These are phyloP conservation scores for Elsinoe perseae DNA, from an alignment of 2,329 filamentous ascomycete genomes.

Conservation along the genomic window DNA sequence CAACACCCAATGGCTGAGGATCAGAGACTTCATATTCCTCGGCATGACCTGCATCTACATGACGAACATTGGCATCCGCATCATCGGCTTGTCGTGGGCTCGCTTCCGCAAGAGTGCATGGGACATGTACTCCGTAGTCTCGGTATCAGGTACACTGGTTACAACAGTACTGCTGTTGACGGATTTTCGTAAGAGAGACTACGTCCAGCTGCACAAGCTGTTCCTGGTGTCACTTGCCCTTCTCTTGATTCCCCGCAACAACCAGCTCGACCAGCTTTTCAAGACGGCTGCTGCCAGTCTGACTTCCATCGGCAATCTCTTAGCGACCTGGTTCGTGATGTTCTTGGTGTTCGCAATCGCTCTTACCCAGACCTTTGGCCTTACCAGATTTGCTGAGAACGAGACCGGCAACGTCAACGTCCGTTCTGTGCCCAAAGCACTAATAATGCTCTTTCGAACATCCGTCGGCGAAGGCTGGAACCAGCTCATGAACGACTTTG, in stretches of 20 bases:
- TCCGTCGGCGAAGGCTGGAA: slow-evolving; percentile 97
- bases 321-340: slow-evolving; percentile 95
- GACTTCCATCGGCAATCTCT: slow-evolving; percentile 77
- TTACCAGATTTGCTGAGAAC: slow-evolving; percentile 73
- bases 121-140: slow-evolving; percentile 81
- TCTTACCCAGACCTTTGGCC: slow-evolving; percentile 87
- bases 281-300: slow-evolving; percentile 95
- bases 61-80: slow-evolving; percentile 71
- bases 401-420: slow-evolving; percentile 82
- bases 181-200: slow-evolving; percentile 48
- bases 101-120: slow-evolving; percentile 88
- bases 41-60: slow-evolving; percentile 74
- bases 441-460: slow-evolving; percentile 88
- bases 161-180: slow-evolving; percentile 72
- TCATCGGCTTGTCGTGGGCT: slow-evolving; percentile 83
- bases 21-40: slow-evolving; percentile 71
- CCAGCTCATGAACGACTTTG: slow-evolving; percentile 90
- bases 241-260: slow-evolving; percentile 88
- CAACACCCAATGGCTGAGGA: slow-evolving; percentile 58
- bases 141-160: slow-evolving; percentile 70
- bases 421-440: slow-evolving; percentile 82
- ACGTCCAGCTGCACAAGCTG: slow-evolving; percentile 81
- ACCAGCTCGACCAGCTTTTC: slow-evolving; percentile 95
- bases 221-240: slow-evolving; percentile 86
- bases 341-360: slow-evolving; percentile 96